These are phyloP conservation scores for Nicotiana knightiana DNA, from an alignment of 257 asterid species.

Conservation along the genomic window DNA sequence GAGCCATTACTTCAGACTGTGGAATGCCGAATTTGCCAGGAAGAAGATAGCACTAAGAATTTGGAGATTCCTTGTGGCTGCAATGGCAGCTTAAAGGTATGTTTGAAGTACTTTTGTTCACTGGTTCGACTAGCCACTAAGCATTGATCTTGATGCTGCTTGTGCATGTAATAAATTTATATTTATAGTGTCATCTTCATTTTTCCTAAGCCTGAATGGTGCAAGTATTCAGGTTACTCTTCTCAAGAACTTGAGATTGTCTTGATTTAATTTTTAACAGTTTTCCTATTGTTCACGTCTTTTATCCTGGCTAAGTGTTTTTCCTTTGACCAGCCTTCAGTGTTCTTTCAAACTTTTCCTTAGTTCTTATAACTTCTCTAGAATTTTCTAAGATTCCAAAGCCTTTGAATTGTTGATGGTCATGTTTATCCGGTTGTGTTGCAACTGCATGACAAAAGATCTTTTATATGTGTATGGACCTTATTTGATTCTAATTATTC, in stretches of 20 bases:
- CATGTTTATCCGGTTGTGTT: not conserved
- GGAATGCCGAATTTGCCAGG: constrained; percentile 55
- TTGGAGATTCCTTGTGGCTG: constrained; percentile 44
- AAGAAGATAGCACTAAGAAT: constrained; percentile 33
- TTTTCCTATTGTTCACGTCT: not conserved
- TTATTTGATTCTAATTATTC: not conserved
- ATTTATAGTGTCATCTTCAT: not conserved
- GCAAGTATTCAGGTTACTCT: not conserved
- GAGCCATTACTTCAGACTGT: constrained; percentile 32
- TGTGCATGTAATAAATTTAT: not conserved
- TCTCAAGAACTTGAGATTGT: not conserved
- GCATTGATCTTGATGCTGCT: not conserved
- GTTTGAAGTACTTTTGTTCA: not conserved
- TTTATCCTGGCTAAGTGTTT: not conserved
- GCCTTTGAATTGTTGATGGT: not conserved
- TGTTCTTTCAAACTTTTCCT: not conserved
- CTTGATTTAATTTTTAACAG: not conserved
- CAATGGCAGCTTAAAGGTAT: constrained; percentile 47
- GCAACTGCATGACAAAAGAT: not conserved
- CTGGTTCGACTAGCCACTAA: not conserved
- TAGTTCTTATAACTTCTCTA: not conserved
- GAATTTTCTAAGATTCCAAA: not conserved
- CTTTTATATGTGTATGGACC: not conserved
- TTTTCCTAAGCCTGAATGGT: not conserved
- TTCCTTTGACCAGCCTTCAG: not conserved